Base-by-base conservation (phyloP, 805 yeast species). In the Peterozyma toletana region DNA sequence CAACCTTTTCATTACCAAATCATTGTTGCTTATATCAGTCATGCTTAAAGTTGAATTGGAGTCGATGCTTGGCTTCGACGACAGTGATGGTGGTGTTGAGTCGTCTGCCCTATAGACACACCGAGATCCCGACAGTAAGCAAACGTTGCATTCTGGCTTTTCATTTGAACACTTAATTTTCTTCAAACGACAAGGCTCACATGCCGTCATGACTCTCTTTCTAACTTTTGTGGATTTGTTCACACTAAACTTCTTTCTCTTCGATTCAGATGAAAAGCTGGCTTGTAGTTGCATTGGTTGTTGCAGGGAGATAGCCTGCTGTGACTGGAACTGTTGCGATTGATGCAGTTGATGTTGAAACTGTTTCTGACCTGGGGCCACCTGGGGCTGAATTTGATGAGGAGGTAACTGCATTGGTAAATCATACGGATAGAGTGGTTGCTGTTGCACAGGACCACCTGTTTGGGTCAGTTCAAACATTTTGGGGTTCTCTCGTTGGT, bases 181-280 rank as follows among this genome's bases (percentile, higher is more conserved):
- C 45, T 53, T 56, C 27, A 50, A 51, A 2, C 67, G 50, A 39
- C 68, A 63, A n/a, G 48, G 36, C 7, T 55, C 43, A 43, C 68
- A 63, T 2, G 67, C 66, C 13, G 59, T 51, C 45, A 44, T 39
- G 4, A 35, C 18, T 33, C 40, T 44, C 31, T 33, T 39, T 30
- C 46, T 36, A 3, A 17, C 18, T 21, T 21, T 21, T 21, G 7
- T 21, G 27, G 27, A 7, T 21, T 21, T 21, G 27, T 21, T 21
- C 27, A 21, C 27, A 21, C 27, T 21, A 21, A 5, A 21, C 37
- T 27, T 33, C 15, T 11, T 11, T 6, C 33, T 33, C n/a, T 21
- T 33, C 9, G 33, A 11, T n/a, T 11, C 13, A 13, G 40, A 21
- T 21, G 21, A 11, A 14, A 18, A 29, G 15, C n/a, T 18, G 13